Conservation (phyloP, 345 rosid species). For the Hibiscus syriacus region DNA sequence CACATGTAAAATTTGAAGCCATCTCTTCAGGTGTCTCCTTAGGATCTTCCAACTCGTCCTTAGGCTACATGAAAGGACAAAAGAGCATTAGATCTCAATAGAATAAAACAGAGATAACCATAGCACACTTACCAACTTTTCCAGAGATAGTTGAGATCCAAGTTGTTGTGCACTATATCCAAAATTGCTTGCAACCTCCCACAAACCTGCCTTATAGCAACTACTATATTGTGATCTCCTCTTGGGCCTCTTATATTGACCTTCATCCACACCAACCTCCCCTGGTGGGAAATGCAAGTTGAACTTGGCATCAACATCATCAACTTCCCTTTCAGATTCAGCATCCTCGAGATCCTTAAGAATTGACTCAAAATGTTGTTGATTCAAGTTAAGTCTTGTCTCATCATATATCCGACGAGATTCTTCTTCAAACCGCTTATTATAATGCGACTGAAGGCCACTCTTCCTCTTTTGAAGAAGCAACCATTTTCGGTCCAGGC, state of each 20-base stretch:
- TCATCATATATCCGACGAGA: slow-evolving; percentile 80
- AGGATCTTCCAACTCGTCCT: slow-evolving; percentile 67
- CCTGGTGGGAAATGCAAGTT: slow-evolving; percentile 94
- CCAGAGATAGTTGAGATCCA: slow-evolving; percentile 62
- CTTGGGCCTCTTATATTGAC: slow-evolving; percentile 88
- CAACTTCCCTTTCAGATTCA: slow-evolving; percentile 90
- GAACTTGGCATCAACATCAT: slow-evolving; percentile 93
- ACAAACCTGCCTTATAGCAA: slow-evolving; percentile 86
- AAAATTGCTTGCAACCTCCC: slow-evolving; percentile 92
- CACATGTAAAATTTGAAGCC: slow-evolving; percentile 85
- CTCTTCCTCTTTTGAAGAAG: slow-evolving; percentile 88
- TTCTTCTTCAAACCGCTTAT: slow-evolving; percentile 83
- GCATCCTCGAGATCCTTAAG: slow-evolving; percentile 58
- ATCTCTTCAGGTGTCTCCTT: slow-evolving; percentile 94
- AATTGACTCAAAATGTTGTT: slow-evolving; percentile 77
- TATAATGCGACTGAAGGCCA: slow-evolving; percentile 74
- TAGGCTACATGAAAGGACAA: slow-evolving; percentile 38
- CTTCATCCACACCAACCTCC: slow-evolving; percentile 81
- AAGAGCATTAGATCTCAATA: slow-evolving; percentile 9
- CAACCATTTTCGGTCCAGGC: slow-evolving; percentile 87
- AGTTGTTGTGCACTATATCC: slow-evolving; percentile 90
- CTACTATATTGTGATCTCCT: slow-evolving; percentile 76
- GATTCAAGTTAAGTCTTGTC: slow-evolving; percentile 70
- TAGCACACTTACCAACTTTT: slow-evolving; percentile 51
- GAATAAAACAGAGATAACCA: slow-evolving; percentile 10